Evolutionary conservation across 2,329 filamentous ascomycete species (phyloP), one percentile per base, ranked within the genome.

Genomic region (Apiospora phragmitis): DNA sequence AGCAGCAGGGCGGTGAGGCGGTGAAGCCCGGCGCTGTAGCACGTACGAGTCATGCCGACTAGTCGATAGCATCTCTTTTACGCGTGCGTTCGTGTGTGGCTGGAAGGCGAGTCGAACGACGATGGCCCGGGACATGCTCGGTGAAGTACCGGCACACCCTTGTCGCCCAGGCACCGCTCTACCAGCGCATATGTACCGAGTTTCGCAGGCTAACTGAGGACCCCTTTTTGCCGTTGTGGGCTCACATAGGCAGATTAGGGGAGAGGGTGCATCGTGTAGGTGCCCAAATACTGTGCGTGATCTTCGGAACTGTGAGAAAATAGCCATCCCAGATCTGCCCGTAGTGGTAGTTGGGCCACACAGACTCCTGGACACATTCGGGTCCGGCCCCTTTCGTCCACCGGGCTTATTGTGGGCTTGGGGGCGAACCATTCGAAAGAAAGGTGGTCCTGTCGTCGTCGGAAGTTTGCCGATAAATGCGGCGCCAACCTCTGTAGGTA

Each of bases 361-460:
- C 32, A 62, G 32, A n/a, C 55, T 59, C 29, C 38, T 62, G 55
- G 55, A 35, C 51, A 59, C 55, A 62, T 62, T 62, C 55, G 55
- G 55, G 55, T 38, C 55, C 55, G 32, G 55, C 32, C 55, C 55
- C 55, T 62, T 62, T 38, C 21, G 32, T 11, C 55, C 32, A 62
- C 55, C 55, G 55, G 55, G 55, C 55, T 62, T 62, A 62, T 62
- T 62, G 55, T 62, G 55, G 55, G 55, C 55, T 62, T 38, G 55
- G 55, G 21, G 55, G 55, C 55, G 55, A 62, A n/a, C 55, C 55
- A 62, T 62, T 62, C 32, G 32, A 62, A 62, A 38, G 18, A 38
- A 62, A 62, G 55, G 55, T 62, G 55, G 55, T 38, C 21, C 29
- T 38, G 32, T 38, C 32, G 32, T 38, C 32, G 55, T 62, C 55